A percentile compares a stretch with the other conserved stretches of the same genome.
Conservation (phyloP, 768 basidiomycete species). For the Leucosporidium scottii region DNA sequence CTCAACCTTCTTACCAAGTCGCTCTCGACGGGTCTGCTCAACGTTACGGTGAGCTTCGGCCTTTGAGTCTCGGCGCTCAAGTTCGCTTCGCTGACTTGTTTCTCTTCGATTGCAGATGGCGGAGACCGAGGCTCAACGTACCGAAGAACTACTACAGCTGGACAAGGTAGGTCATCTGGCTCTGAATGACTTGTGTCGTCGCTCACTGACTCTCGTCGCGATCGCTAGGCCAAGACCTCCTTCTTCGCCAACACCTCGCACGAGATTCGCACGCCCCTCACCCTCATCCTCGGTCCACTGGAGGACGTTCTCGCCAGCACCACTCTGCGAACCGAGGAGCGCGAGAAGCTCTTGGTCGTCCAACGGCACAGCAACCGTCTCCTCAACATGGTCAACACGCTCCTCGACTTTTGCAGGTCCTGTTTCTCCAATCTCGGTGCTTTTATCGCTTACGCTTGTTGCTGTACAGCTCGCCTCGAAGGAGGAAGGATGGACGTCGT, state of each 20-base stretch:
- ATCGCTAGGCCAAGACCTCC: constrained; percentile 12
- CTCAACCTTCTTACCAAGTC: constrained; percentile 21
- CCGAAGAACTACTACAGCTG: constrained; percentile 26
- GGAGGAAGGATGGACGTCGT: constrained; percentile 17
- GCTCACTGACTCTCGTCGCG: too few species aligned
- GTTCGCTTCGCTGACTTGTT: neutral
- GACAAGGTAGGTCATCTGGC: constrained; percentile 1
- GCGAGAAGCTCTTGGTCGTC: constrained; percentile 19
- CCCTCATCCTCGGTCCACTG: constrained; percentile 28
- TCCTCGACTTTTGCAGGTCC: neutral
- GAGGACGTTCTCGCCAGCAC: constrained; percentile 18
- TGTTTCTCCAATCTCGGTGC: neutral
- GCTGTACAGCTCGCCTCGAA: constrained; percentile 4
- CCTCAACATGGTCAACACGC: constrained; percentile 31
- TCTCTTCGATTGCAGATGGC: constrained; percentile 3
- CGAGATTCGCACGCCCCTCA: too few species aligned
- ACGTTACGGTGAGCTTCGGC: constrained; percentile 13
- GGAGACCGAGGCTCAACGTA: constrained; percentile 25
- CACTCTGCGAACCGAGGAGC: neutral
- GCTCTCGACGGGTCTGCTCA: constrained; percentile 21
- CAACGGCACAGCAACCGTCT: constrained; percentile 25
- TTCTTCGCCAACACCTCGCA: constrained; percentile 26
- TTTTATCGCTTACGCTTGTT: constrained; percentile 26
- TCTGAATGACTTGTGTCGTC: too few species aligned
- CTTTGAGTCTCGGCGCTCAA: neutral